phyloP scores from a whole-genome alignment of 1,284 basidiomycete species.

The Meripilus lineatus region DNA sequence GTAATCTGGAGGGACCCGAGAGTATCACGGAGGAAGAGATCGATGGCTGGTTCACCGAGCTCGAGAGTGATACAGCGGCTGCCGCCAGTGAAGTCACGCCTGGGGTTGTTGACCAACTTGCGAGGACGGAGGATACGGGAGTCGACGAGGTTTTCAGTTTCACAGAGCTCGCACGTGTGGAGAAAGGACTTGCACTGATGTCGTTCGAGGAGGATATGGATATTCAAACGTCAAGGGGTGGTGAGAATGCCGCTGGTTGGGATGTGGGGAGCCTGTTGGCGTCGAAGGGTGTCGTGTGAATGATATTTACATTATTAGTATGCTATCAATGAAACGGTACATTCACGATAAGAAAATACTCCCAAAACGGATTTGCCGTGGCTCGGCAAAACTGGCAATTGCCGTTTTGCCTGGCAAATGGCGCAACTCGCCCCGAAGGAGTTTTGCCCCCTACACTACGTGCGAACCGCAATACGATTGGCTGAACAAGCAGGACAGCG shows the following conservation, averaged over 20 bases:
- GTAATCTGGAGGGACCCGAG: background rate
- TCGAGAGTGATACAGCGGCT: background rate
- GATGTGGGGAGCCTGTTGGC: background rate
- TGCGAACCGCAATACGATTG: too few relatives aligned
- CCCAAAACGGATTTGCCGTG: background rate
- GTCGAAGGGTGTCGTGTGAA: background rate
- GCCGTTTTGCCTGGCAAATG: conserved; percentile 4
- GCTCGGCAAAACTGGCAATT: background rate
- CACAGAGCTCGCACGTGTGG: conserved; percentile 3
- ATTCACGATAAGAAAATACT: background rate
- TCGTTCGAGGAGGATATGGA: background rate
- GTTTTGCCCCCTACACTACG: too few relatives aligned
- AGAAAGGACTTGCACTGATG: background rate
- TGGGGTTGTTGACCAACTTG: background rate
- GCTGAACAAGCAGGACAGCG: too few relatives aligned
- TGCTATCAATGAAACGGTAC: too few relatives aligned
- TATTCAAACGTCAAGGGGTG: background rate
- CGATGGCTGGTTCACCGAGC: background rate
- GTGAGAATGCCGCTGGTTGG: background rate
- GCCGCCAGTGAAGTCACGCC: background rate
- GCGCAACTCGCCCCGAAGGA: too few relatives aligned
- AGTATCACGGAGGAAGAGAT: background rate
- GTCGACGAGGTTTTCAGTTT: conserved; percentile 4
- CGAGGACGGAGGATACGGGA: too few relatives aligned
- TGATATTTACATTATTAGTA: too few relatives aligned